These are phyloP conservation scores for Naganishia randhawae DNA, from an alignment of 768 basidiomycete genomes.

Conservation along the genomic window DNA sequence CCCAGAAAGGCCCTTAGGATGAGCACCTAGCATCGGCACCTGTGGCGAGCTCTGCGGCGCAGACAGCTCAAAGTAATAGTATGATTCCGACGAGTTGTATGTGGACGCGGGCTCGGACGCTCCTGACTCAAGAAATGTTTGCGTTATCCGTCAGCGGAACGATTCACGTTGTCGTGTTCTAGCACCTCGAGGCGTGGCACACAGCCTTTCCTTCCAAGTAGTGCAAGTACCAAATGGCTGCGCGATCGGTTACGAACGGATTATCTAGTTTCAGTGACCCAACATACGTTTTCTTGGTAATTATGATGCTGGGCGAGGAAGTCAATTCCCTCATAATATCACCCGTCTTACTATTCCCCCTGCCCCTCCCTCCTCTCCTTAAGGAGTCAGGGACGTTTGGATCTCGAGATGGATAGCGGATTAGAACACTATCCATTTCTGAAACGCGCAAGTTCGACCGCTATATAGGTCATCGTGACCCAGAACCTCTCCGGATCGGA, in stretches of 20 bases:
- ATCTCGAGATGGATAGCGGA: not conserved
- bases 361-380: no score
- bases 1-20: not conserved
- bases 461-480: not conserved
- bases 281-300: not conserved
- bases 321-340: not conserved
- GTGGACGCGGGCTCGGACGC: not conserved
- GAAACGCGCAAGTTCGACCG: slow-evolving; percentile 6
- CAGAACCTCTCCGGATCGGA: not conserved
- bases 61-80: no score
- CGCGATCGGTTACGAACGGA: slow-evolving; percentile 22
- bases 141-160: slow-evolving; percentile 7
- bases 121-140: slow-evolving; percentile 2
- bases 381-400: not conserved
- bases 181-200: not conserved
- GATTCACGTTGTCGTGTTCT: slow-evolving; percentile 4
- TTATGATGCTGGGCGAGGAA: not conserved
- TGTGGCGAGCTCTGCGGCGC: no score
- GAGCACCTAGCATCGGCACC: no score
- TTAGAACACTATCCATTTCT: not conserved
- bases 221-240: slow-evolving; percentile 18
- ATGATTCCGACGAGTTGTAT: no score
- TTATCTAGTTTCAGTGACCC: not conserved
- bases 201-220: slow-evolving; percentile 8
- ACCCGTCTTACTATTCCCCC: not conserved